Conservation (phyloP, 225 moss, liverwort and hornwort genomes). For the Polytrichum formosum region DNA sequence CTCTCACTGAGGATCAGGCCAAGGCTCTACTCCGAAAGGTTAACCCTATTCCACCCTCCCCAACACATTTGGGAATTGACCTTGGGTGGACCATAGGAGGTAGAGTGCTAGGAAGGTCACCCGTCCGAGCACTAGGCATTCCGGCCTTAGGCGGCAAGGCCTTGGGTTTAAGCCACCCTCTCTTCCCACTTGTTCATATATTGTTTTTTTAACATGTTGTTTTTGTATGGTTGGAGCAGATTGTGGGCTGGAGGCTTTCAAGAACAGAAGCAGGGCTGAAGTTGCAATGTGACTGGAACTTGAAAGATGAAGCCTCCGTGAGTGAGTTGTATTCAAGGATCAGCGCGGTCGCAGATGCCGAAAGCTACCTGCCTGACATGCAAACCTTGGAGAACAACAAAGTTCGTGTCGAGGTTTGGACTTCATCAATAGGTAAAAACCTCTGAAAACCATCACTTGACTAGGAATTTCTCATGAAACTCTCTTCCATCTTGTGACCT, state of each 20-base stretch:
- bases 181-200: no score
- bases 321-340: conserved; percentile 53
- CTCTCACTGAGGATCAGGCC: conserved; percentile 43
- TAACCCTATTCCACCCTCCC: no score
- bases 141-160: no score
- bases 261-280: conserved; percentile 53
- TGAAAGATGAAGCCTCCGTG: conserved; percentile 63
- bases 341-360: conserved; percentile 49
- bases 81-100: no score
- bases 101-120: no score
- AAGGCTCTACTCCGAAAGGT: conserved; percentile 63
- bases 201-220: no score
- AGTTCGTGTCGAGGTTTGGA: conserved; percentile 69
- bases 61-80: no score
- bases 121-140: no score
- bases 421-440: conserved; percentile 48
- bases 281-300: conserved; percentile 78
- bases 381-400: conserved; percentile 46
- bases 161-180: no score
- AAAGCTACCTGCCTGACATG: conserved; percentile 48
- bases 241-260: conserved; percentile 73
- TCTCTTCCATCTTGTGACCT: no score
- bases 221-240: conserved; percentile 29
- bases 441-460: neutral
- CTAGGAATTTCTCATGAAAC: no score